Evolutionary conservation across 129 eudicot species (phyloP), one percentile per base, ranked within the genome.

Genomic region (Cynara cardunculus): DNA sequence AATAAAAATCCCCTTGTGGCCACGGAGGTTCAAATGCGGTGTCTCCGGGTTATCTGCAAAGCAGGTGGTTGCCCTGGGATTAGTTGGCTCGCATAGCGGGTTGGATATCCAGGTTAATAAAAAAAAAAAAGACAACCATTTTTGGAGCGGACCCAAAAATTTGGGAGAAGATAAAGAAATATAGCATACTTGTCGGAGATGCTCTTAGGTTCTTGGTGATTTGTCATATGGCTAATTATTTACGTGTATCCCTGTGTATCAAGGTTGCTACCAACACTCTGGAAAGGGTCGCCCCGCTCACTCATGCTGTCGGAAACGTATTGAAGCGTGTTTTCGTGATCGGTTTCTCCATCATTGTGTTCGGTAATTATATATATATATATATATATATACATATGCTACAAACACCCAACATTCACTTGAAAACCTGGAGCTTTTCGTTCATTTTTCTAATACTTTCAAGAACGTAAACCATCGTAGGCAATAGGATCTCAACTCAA

Each of bases 251-350:
- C 22, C 44, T 56, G 74, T 27, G 5, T 37, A 62, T 69, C 25
- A 75, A 88, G 92, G 72, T 88, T 74, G 92, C 92, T 1, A 88
- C 92, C 66, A 88, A 88, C 80, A 88, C 92, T 35, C 53, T 88
- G 59, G 92, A 88, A 69, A 68, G 92, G 7, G 92, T 88, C n/a
- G 92, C 92, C 4, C 92, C 92, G 9, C 89, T 88, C 80, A 88
- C 92, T 5, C 92, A 88, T 32, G 92, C 92, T 11, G 92, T 88
- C 71, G 92, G 92, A 53, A 88, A 88, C 79, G 92, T 88, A 71
- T 53, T 88, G 84, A 88, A 88, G 76, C 88, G 92, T 46, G 88
- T 88, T 65, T 88, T 88, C 86, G 92, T 88, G 78, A 88, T 88
- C 31, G 92, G 92, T 71, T 88, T 88, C 89, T 88, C 92, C 35